A percentile compares a stretch with the other conserved stretches of the same genome.
These are phyloP conservation scores for Paulownia fortunei DNA, from an alignment of 257 asterid genomes.

Conservation along the genomic window DNA sequence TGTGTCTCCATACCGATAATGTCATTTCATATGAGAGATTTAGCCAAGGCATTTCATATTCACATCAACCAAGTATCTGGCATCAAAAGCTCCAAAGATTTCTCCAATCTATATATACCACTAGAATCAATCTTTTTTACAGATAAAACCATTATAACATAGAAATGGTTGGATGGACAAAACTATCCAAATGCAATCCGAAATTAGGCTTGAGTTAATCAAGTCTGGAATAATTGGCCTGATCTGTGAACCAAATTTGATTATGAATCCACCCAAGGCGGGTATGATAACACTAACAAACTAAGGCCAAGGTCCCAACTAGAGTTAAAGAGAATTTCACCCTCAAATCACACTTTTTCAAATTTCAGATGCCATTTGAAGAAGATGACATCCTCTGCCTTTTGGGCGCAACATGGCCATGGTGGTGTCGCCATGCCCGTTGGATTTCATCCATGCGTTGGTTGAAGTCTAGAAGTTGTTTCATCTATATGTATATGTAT, in stretches of 20 bases:
- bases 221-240: neutral
- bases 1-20: neutral
- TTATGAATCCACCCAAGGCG: neutral
- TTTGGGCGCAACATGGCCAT: too few relatives aligned
- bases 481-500: too few relatives aligned
- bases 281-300: neutral
- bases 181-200: too few relatives aligned
- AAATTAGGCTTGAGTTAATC: neutral
- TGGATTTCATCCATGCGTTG: too few relatives aligned
- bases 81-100: neutral
- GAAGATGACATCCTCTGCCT: too few relatives aligned
- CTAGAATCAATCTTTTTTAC: neutral
- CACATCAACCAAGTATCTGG: neutral
- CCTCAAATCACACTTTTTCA: neutral
- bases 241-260: neutral
- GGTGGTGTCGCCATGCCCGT: too few relatives aligned
- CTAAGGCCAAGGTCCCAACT: too few relatives aligned
- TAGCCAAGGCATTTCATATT: neutral
- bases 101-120: neutral
- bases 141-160: neutral
- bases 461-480: too few relatives aligned
- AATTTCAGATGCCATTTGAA: neutral
- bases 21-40: neutral
- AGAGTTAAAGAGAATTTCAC: neutral
- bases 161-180: neutral